Base-by-base conservation (phyloP, 768 basidiomycete genomes). In the Myochromella boudieri region DNA sequence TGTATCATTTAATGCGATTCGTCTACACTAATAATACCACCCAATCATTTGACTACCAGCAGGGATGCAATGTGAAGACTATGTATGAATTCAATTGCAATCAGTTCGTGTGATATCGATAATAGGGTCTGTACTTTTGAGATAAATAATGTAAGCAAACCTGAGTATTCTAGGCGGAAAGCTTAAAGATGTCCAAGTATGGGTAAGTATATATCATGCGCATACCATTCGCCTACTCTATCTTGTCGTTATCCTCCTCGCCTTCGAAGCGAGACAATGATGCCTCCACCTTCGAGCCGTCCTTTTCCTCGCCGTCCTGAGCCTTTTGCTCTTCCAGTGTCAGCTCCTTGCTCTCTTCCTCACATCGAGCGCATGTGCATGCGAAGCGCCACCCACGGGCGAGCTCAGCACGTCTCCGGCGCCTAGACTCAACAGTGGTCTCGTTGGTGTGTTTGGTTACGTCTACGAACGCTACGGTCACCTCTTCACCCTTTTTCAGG, bases 361-460 rank as follows among this genome's bases (percentile, higher is more conserved):
- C 59, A 60, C 91, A 92, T 34, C 80, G 76, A 44, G 72, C 64
- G 61, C 91, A 93, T 40, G 69, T 64, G 59, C 91, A 93, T 9
- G 86, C 81, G 61, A 92, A 91, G 47, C 76, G 73, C 91, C 91
- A 93, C 26, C 91, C 90, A 33, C 85, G 76, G 18, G 79, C 87
- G 28, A 93, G 76, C 69, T 90, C 87, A 55, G 74, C 71, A 25
- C 91, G 77, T 52, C 90, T 71, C 34, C 85, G 74, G 46, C 80
- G 72, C 45, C 86, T 74, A 42, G 82, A 80, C 22, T 84, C 81
- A 2, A 67, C 61, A 8, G 60, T 52, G 26, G 72, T 71, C 65
- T 89, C 87, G 21, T 59, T 78, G 1, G 70, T 60, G 47, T 71
- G 78, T 57, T 80, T 78, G 0, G 68, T 66, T 53, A 84, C 79